These are phyloP conservation scores for Chalciporus sphaerocephalus DNA, from an alignment of 768 basidiomycete species.

Conservation along the genomic window DNA sequence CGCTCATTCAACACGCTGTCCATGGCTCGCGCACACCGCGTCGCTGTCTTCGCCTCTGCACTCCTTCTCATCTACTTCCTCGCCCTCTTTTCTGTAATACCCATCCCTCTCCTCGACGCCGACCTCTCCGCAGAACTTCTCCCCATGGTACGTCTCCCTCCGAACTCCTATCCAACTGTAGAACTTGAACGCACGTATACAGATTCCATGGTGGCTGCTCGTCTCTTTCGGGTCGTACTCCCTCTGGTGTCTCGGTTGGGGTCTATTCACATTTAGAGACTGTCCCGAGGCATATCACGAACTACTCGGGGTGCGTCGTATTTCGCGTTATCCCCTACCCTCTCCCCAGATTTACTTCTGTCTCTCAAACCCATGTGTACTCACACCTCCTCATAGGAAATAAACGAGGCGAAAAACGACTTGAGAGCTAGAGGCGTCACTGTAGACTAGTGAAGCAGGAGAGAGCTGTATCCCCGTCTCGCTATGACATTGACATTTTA, in stretches of 20 bases:
- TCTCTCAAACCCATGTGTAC: too few relatives aligned
- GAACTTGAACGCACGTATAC: neutral
- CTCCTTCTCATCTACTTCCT: slow-evolving; percentile 51
- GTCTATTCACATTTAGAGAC: slow-evolving; percentile 67
- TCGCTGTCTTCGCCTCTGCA: slow-evolving; percentile 43
- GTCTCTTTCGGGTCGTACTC: slow-evolving; percentile 78
- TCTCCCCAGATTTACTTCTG: too few relatives aligned
- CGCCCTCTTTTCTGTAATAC: slow-evolving; percentile 38
- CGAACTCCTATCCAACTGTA: neutral
- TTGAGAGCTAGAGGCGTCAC: slow-evolving; percentile 55
- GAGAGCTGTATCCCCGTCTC: neutral
- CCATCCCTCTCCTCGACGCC: slow-evolving; percentile 14
- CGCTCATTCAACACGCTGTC: neutral
- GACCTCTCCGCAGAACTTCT: slow-evolving; percentile 5
- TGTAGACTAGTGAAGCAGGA: slow-evolving; percentile 42
- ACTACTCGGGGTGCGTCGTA: slow-evolving; percentile 46
- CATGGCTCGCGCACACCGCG: slow-evolving; percentile 65
- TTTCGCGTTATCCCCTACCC: neutral
- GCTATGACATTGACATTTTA: too few relatives aligned
- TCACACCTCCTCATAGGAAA: slow-evolving; percentile 44
- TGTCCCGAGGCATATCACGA: slow-evolving; percentile 78
- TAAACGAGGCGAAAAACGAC: slow-evolving; percentile 53
- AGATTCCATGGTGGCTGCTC: slow-evolving; percentile 83
- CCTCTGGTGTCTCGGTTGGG: slow-evolving; percentile 72
- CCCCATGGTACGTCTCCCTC: slow-evolving; percentile 13